Evolutionary conservation across 1,284 basidiomycete genomes (phyloP), one percentile per base, ranked within the genome.

Genomic region (Boletus sp.): DNA sequence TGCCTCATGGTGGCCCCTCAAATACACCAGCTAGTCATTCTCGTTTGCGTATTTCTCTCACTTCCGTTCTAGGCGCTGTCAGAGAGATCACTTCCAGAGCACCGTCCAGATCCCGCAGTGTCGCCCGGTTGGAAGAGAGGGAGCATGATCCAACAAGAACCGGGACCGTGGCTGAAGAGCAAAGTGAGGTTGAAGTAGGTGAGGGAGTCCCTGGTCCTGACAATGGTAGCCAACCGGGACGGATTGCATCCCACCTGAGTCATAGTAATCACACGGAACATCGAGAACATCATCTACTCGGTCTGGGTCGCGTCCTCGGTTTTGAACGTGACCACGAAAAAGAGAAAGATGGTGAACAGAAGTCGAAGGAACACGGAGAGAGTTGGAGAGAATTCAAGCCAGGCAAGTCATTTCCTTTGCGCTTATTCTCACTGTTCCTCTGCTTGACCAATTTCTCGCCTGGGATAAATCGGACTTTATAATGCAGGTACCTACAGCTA

Each of bases 381-480:
- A 80, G 83, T n/a, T 96, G 92, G 87, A 91, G 87, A 59, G 94
- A 96, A 69, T 95, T 97, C 68, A 82, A 85, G 60, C 87, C 90
- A 72, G 94, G 93, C 86, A 46, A 30, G 76, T 67, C 7, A 1
- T 46, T 25, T 0, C 8, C 19, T 23, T 36, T 4, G 19, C 13
- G 13, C 13, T 39, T 20, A 5, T 36, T 30, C 12, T 37, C 16
- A 5, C 7, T 8, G 12, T 14, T 22, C 38, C 16, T 33, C 13
- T 12, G 17, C 16, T 37, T 36, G 32, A 22, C 26, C 8, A 27
- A 46, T 37, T 1, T 26, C 8, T n/a, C 23, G 9, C 37, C 19
- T 17, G 22, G 30, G 14, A 34, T 37, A 17, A 14, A 52, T 17
- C 30, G 34, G 14, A 10, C 17, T 27, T 20, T 25, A 26, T 30